Percentiles rank a stretch among this genome's conserved stretches.
These are phyloP conservation scores for Fraxinus dipetala DNA, from an alignment of 305 asterid species.

Conservation along the genomic window DNA sequence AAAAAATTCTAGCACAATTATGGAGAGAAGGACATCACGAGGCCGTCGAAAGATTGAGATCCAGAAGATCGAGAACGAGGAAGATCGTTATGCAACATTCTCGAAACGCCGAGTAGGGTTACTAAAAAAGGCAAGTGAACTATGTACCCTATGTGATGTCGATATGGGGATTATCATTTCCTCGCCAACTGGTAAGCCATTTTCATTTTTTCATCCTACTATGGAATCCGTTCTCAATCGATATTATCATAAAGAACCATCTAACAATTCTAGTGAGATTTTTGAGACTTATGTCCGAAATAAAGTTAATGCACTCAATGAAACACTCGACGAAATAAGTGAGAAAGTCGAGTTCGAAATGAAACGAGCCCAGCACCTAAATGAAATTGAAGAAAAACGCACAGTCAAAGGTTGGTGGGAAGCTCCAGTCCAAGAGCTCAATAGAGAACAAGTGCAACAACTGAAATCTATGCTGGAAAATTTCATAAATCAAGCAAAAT, in stretches of 20 bases:
- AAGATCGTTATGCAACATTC: constrained; percentile 32
- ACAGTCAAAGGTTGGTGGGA: constrained; percentile 26
- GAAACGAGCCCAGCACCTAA: background rate
- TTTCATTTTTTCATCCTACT: constrained; percentile 40
- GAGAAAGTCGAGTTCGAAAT: background rate
- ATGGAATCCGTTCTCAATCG: constrained; percentile 28
- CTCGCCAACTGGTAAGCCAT: constrained; percentile 34
- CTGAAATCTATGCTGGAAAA: constrained; percentile 13
- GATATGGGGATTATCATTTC: constrained; percentile 38
- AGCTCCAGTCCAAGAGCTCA: constrained; percentile 9
- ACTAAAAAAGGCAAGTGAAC: constrained; percentile 35
- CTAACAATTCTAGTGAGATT: background rate
- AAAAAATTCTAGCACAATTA: background rate
- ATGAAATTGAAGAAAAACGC: constrained; percentile 2
- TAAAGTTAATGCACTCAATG: background rate
- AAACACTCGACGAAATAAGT: constrained; percentile 6
- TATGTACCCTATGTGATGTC: constrained; percentile 25
- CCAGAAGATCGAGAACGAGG: constrained; percentile 22
- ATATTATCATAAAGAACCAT: background rate
- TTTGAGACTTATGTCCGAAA: background rate
- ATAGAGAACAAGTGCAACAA: constrained; percentile 19
- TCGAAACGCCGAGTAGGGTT: constrained; percentile 32
- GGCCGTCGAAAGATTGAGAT: constrained; percentile 42
- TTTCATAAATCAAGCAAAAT: background rate
- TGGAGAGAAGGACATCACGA: constrained; percentile 30